Conservation (phyloP, 345 rosid species). For the Brassica cretica region DNA sequence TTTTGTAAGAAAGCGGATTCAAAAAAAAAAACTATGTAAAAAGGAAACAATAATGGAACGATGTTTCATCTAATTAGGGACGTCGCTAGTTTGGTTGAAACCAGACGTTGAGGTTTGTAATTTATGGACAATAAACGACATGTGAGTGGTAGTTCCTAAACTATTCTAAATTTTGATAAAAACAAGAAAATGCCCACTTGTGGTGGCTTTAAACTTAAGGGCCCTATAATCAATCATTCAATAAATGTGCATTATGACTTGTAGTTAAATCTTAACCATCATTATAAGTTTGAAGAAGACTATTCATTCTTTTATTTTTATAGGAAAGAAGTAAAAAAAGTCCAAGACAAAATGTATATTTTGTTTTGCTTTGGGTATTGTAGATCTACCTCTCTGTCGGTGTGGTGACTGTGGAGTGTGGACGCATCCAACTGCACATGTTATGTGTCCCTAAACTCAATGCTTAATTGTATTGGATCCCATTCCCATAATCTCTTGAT, state of each 20-base stretch:
- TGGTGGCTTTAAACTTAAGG: conserved; percentile 12
- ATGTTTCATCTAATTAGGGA: conserved; percentile 23
- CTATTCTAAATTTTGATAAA: background rate
- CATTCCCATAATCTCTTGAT: conserved; percentile 17
- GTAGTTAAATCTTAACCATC: conserved; percentile 28
- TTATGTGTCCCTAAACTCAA: conserved; percentile 16
- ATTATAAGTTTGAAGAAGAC: conserved; percentile 21
- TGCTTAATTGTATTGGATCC: conserved; percentile 20
- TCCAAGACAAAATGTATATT: background rate
- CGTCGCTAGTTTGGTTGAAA: conserved; percentile 20
- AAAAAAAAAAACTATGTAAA: background rate
- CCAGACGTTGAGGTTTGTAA: background rate
- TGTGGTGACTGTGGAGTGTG: conserved; percentile 30
- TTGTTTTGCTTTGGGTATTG: background rate
- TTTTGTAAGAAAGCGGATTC: background rate
- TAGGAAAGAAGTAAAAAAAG: background rate
- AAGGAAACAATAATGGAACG: conserved; percentile 3
- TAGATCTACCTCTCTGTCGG: conserved; percentile 37
- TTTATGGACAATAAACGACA: background rate
- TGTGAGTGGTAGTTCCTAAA: conserved; percentile 11
- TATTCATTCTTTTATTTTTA: background rate
- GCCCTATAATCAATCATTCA: conserved; percentile 31
- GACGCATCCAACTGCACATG: conserved; percentile 33
- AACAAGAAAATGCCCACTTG: conserved; percentile 4
- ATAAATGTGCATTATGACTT: conserved; percentile 18